phyloP scores from a whole-genome alignment of 305 asterid genomes.

The Fraxinus ornus region DNA sequence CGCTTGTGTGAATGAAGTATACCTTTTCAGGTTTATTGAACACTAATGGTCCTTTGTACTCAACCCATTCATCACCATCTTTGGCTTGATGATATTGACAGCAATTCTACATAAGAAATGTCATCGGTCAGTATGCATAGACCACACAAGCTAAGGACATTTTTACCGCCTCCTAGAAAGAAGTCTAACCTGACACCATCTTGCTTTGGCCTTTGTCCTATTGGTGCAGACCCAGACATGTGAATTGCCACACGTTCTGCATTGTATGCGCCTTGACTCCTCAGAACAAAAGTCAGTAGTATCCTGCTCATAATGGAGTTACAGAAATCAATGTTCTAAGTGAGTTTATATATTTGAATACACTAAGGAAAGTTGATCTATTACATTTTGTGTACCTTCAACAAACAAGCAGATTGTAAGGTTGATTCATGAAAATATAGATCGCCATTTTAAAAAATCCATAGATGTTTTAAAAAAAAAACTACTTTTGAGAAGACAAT shows the following conservation, averaged over 20 bases:
- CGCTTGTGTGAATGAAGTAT: not conserved
- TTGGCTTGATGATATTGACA: slow-evolving; percentile 98
- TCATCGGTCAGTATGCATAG: slow-evolving; percentile 21
- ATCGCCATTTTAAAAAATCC: not conserved
- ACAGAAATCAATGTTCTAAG: slow-evolving; percentile 12
- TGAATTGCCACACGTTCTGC: slow-evolving; percentile 96
- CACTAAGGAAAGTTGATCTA: no score
- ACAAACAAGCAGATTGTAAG: no score
- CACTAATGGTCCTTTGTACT: slow-evolving; percentile 79
- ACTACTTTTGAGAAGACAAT: not conserved
- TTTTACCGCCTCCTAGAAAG: slow-evolving; percentile 9
- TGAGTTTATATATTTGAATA: no score
- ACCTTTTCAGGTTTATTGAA: slow-evolving; percentile 81
- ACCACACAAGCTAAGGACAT: slow-evolving; percentile 8
- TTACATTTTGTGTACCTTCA: no score
- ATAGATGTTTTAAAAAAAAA: not conserved
- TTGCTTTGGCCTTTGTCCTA: slow-evolving; percentile 40
- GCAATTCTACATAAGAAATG: slow-evolving; percentile 66
- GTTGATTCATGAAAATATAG: not conserved
- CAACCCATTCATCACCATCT: slow-evolving; percentile 99
- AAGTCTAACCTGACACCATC: slow-evolving; percentile 89
- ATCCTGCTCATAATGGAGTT: slow-evolving; percentile 45
- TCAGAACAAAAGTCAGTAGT: slow-evolving; percentile 74
- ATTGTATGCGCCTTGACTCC: slow-evolving; percentile 93
- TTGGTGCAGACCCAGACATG: slow-evolving; percentile 92